These are phyloP conservation scores for Alternaria alternata DNA, from an alignment of 2,329 filamentous ascomycete genomes.

Conservation along the genomic window DNA sequence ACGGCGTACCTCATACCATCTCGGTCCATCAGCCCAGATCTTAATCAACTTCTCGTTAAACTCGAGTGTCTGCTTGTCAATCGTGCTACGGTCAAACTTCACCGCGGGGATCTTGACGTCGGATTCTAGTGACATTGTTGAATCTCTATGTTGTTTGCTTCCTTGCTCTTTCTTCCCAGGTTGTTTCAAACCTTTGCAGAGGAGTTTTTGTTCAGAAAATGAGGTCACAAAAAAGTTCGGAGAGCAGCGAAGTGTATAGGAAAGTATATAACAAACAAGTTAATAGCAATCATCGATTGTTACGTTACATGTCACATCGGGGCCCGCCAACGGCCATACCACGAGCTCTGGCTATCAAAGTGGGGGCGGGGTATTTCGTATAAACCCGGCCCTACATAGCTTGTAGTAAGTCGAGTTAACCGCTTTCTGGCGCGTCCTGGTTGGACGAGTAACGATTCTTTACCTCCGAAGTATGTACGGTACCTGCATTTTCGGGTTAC, in stretches of 20 bases:
- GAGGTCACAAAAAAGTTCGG: too few relatives aligned
- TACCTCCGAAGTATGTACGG: background rate
- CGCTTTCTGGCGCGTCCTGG: background rate
- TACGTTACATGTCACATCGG: too few relatives aligned
- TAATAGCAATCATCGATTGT: too few relatives aligned
- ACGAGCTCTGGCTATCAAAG: background rate
- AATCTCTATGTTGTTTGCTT: background rate
- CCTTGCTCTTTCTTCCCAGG: too few relatives aligned
- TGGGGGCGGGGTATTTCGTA: conserved; percentile 17
- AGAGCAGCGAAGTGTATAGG: too few relatives aligned
- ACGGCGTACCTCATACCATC: conserved; percentile 60
- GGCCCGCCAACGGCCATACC: too few relatives aligned
- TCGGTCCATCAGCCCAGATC: conserved; percentile 54
- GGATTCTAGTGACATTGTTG: conserved; percentile 41
- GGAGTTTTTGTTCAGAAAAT: too few relatives aligned
- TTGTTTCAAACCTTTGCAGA: background rate
- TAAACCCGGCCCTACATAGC: background rate
- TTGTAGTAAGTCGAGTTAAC: background rate
- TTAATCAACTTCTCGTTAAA: conserved; percentile 57
- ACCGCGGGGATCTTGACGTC: conserved; percentile 54
- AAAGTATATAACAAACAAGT: too few relatives aligned
- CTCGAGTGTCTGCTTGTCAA: conserved; percentile 52
- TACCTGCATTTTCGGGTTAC: conserved; percentile 24
- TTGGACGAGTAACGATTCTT: background rate
- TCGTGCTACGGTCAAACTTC: conserved; percentile 55